These are phyloP conservation scores for Syncephalis plumigaleata DNA, from an alignment of 371 early-diverging fungal species.

Conservation along the genomic window DNA sequence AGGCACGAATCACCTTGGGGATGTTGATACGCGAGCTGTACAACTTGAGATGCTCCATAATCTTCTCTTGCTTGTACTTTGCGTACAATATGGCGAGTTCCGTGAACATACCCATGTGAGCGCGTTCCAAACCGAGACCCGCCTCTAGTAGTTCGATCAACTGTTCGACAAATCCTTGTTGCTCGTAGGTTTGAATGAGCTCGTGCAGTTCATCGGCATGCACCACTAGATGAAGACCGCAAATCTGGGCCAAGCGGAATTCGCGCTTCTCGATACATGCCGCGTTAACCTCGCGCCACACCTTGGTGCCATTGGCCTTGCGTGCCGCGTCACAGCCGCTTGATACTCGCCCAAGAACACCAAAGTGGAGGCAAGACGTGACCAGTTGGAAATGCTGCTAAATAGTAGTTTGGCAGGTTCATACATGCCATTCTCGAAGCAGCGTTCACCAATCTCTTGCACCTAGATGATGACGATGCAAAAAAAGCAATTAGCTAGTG, in stretches of 20 bases:
- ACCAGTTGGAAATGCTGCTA: constrained; percentile 89
- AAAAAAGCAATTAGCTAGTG: too few species aligned
- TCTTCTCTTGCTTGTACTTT: constrained; percentile 79
- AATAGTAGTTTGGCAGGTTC: constrained; percentile 90
- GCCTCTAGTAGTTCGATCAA: constrained; percentile 77
- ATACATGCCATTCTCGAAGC: constrained; percentile 78
- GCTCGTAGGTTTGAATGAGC: constrained; percentile 72
- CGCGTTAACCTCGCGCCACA: constrained; percentile 94
- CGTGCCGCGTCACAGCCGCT: constrained; percentile 95
- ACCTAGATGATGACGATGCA: too few species aligned
- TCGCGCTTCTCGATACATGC: constrained; percentile 87
- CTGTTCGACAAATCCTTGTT: constrained; percentile 77
- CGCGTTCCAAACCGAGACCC: constrained; percentile 87
- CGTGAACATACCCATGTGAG: constrained; percentile 99
- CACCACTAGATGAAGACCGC: constrained; percentile 86
- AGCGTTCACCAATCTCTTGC: constrained; percentile 86
- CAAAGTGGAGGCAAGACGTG: constrained; percentile 83
- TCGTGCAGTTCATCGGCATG: constrained; percentile 93
- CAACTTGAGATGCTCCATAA: constrained; percentile 92
- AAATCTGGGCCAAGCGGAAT: constrained; percentile 93
- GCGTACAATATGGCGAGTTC: constrained; percentile 91
- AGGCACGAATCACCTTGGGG: constrained; percentile 92
- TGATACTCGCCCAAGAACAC: constrained; percentile 89
- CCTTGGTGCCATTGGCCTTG: constrained; percentile 89
- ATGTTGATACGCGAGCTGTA: constrained; percentile 94